Evolutionary conservation across 495 filamentous ascomycete genomes (phyloP).

Genomic region (Xylaria intraflava): DNA sequence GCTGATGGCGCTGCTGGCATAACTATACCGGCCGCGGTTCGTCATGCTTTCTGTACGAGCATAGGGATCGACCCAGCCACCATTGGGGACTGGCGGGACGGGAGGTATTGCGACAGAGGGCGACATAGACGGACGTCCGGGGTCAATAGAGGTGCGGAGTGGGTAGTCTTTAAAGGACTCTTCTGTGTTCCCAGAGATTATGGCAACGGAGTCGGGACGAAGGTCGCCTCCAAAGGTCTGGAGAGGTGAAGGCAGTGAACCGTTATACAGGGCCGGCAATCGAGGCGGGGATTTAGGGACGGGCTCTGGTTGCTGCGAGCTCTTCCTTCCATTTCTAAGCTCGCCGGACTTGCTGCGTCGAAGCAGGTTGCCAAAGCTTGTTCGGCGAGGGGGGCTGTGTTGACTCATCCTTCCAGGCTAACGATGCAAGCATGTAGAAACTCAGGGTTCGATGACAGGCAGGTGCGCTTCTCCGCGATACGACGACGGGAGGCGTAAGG

Average conservation of each 20-base stretch:
- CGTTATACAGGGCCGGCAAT: constrained; percentile 67
- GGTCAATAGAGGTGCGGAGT: constrained; percentile 24
- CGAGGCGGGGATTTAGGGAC: constrained; percentile 67
- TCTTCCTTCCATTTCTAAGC: constrained; percentile 61
- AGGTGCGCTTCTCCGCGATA: constrained; percentile 15
- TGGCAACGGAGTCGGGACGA: constrained; percentile 58
- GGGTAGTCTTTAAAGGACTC: constrained; percentile 30
- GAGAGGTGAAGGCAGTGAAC: constrained; percentile 53
- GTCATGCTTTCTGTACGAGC: constrained; percentile 90
- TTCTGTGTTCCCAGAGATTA: constrained; percentile 49
- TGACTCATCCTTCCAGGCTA: constrained; percentile 35
- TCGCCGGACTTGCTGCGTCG: constrained; percentile 76
- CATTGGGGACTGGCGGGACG: constrained; percentile 49
- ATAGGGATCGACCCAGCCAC: constrained; percentile 62
- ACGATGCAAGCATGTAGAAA: constrained; percentile 16
- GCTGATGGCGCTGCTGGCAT: constrained; percentile 86
- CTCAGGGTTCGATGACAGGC: constrained; percentile 1
- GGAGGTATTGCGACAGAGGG: constrained; percentile 32
- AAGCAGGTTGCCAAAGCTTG: constrained; percentile 60
- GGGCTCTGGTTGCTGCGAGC: constrained; percentile 55
- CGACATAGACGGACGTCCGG: constrained; percentile 40
- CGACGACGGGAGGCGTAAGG: constrained; percentile 9
- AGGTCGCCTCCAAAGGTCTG: constrained; percentile 64
- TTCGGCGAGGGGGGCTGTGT: constrained; percentile 36
- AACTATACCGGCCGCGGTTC: constrained; percentile 92